A percentile compares a stretch with the other conserved stretches of the same genome.
Evolutionary conservation across 2,329 filamentous ascomycete species (phyloP).

Genomic region (Biscogniauxia marginata): DNA sequence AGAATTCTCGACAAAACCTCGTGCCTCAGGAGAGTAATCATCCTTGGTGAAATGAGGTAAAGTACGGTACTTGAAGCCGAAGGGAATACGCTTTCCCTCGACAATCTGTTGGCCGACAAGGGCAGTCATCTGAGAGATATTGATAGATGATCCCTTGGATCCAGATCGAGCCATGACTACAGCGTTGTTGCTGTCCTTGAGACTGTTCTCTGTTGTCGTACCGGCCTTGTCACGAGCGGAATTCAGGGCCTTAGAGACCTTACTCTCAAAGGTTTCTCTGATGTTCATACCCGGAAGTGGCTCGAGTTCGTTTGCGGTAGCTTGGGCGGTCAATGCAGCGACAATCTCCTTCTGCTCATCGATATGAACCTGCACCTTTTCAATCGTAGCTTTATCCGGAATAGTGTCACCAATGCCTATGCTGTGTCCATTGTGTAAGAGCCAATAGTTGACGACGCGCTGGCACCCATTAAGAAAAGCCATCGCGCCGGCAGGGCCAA

Average conservation of each 20-base stretch:
- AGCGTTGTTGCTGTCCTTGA: slow-evolving; percentile 96
- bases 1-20: slow-evolving; percentile 98
- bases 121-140: slow-evolving; percentile 99
- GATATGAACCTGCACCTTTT: slow-evolving; percentile 80
- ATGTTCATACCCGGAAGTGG: slow-evolving; percentile 98
- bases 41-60: slow-evolving; percentile 98
- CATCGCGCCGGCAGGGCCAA: slow-evolving; percentile 81
- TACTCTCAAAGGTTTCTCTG: slow-evolving; percentile 96
- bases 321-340: slow-evolving; percentile 68
- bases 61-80: slow-evolving; percentile 97
- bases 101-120: slow-evolving; percentile 97
- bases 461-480: slow-evolving; percentile 95
- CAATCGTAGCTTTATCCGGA: slow-evolving; percentile 80
- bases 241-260: slow-evolving; percentile 91
- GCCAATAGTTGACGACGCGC: slow-evolving; percentile 94
- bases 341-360: slow-evolving; percentile 80
- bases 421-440: slow-evolving; percentile 93
- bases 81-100: slow-evolving; percentile 97
- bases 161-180: slow-evolving; percentile 95
- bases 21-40: slow-evolving; percentile 94
- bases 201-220: slow-evolving; percentile 83
- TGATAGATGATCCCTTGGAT: slow-evolving; percentile 98
- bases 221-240: slow-evolving; percentile 95
- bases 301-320: slow-evolving; percentile 85
- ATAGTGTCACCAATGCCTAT: slow-evolving; percentile 99